These are phyloP conservation scores for Paramecium octaurelia DNA, from an alignment of 73 alveolate species.

Conservation along the genomic window DNA sequence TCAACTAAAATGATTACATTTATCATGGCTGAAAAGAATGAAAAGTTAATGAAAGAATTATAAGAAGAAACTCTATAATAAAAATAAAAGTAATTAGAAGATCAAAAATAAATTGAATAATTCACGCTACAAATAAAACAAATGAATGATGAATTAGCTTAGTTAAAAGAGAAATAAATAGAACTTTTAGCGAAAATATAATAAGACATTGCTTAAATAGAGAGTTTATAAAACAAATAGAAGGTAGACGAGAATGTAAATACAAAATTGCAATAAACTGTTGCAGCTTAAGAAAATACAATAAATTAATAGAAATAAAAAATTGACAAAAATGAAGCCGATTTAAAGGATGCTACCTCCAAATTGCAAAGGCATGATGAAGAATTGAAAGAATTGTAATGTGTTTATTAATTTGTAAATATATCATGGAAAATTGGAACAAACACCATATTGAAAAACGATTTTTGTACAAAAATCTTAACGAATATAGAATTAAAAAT, in stretches of 20 bases:
- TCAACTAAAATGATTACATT: not conserved
- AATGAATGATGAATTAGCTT: not conserved
- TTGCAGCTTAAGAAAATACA: not conserved
- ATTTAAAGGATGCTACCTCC: not conserved
- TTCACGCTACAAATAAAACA: not conserved
- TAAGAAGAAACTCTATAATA: not conserved
- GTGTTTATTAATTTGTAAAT: not conserved
- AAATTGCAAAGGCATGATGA: not conserved
- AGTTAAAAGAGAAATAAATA: not conserved
- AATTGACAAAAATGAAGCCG: not conserved
- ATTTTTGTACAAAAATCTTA: not conserved
- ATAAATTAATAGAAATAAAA: not conserved
- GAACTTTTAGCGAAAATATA: not conserved
- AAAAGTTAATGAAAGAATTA: not conserved
- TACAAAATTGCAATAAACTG: not conserved
- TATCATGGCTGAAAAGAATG: not conserved
- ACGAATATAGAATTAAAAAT: not conserved
- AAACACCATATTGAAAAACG: not conserved
- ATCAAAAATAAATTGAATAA: not conserved
- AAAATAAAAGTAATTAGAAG: not conserved
- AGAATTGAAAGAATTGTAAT: not conserved
- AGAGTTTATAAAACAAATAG: not conserved
- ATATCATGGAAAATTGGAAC: not conserved
- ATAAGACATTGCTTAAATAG: not conserved
- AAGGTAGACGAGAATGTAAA: not conserved